These are phyloP conservation scores for Arthromyces matolae DNA, from an alignment of 768 basidiomycete species.

Conservation along the genomic window DNA sequence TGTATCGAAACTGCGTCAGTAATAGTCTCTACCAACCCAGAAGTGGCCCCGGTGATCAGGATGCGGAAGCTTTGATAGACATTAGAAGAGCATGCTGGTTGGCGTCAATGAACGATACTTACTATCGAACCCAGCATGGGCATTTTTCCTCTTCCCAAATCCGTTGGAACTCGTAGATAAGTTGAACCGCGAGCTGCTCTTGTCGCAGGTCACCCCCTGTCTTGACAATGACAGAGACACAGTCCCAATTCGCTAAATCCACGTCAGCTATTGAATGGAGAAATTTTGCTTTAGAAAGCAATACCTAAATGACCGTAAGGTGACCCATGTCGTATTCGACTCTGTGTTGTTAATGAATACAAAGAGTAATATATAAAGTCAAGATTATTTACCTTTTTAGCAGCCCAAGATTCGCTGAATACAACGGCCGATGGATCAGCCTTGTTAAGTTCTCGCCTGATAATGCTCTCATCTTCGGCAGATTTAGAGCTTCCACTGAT, in stretches of 20 bases:
- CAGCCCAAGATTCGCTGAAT: constrained; percentile 91
- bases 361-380: not conserved
- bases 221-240: constrained; percentile 96
- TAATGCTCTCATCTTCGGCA: constrained; percentile 90
- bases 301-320: constrained; percentile 93
- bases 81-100: not conserved
- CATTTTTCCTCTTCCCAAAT: constrained; percentile 96
- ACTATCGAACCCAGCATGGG: constrained; percentile 93
- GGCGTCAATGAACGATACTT: constrained; percentile 18
- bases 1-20: constrained; percentile 98
- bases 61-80: constrained; percentile 70
- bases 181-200: constrained; percentile 94
- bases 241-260: constrained; percentile 75
- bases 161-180: constrained; percentile 87
- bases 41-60: constrained; percentile 87
- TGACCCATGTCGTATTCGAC: constrained; percentile 86
- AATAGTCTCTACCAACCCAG: constrained; percentile 96
- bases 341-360: constrained; percentile 36
- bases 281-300: too few relatives aligned
- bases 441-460: constrained; percentile 89
- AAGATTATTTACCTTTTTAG: constrained; percentile 68
- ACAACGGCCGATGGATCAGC: constrained; percentile 94
- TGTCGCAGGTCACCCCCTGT: constrained; percentile 95
- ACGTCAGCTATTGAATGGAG: too few relatives aligned
- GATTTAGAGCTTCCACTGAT: constrained; percentile 55